A percentile compares a stretch with the other conserved stretches of the same genome.
Conservation (phyloP, 257 asterid species). For the Solanum corneliomulleri region DNA sequence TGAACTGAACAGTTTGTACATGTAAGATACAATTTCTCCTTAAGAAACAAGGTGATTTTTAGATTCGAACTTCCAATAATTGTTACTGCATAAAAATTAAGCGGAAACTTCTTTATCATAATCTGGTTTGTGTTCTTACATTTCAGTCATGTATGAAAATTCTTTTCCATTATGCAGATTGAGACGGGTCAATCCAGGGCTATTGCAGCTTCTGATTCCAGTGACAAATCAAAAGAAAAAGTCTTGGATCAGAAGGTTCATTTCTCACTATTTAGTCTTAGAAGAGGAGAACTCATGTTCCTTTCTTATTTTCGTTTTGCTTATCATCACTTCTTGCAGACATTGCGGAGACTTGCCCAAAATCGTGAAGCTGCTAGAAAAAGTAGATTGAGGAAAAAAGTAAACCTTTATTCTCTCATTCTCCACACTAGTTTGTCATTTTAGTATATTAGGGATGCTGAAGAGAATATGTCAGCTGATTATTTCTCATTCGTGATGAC, state of each 20-base stretch:
- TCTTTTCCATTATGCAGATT: constrained; percentile 35
- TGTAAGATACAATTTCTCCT: background rate
- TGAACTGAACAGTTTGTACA: background rate
- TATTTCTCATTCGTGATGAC: background rate
- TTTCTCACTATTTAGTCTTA: background rate
- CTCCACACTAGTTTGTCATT: background rate
- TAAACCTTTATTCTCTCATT: constrained; percentile 20
- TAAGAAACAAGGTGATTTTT: background rate
- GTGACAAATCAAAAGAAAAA: constrained; percentile 70
- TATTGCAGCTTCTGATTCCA: constrained; percentile 46
- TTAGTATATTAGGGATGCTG: background rate
- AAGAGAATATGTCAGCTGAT: background rate
- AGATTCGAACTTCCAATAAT: background rate
- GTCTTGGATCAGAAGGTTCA: constrained; percentile 62
- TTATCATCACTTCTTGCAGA: constrained; percentile 32
- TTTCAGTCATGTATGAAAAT: background rate
- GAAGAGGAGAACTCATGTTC: background rate
- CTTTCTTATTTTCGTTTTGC: background rate
- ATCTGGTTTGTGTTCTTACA: background rate
- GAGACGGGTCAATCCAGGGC: constrained; percentile 50
- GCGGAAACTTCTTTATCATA: background rate
- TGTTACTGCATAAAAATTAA: background rate
- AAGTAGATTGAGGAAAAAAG: constrained; percentile 87
- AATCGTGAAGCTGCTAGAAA: constrained; percentile 98
- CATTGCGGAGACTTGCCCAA: constrained; percentile 80